Evolutionary conservation across 2,329 filamentous ascomycete genomes (phyloP).

Genomic region (Ceratocystis papillata): DNA sequence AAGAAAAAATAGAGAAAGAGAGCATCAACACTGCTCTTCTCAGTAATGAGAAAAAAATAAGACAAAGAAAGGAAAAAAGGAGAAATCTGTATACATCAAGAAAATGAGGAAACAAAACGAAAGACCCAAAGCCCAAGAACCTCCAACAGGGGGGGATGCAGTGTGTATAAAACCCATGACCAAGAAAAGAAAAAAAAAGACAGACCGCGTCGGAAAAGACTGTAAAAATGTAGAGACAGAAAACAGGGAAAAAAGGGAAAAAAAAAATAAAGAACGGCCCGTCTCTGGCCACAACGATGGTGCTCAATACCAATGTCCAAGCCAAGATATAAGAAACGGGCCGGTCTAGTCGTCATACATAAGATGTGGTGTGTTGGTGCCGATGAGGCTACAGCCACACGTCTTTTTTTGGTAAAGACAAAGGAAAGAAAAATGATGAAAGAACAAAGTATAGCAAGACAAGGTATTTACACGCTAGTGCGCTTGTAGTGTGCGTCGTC

Average conservation of each 20-base stretch:
- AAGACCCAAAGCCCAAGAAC: conserved; percentile 4
- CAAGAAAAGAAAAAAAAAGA: neutral
- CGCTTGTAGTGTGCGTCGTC: conserved; percentile 39
- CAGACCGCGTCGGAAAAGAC: conserved; percentile 10
- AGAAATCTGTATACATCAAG: conserved; percentile 15
- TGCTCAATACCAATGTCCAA: neutral
- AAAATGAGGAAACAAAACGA: conserved; percentile 5
- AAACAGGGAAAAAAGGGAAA: neutral
- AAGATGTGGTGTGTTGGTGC: conserved; percentile 9
- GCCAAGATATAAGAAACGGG: neutral
- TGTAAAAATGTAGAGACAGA: neutral
- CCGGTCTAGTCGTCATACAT: conserved; percentile 10
- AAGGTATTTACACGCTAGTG: conserved; percentile 35
- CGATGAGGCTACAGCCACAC: conserved; percentile 8
- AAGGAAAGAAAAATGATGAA: neutral
- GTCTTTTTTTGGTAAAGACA: conserved; percentile 1
- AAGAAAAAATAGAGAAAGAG: neutral
- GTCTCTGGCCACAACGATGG: neutral
- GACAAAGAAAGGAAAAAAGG: neutral
- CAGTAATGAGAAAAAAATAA: neutral
- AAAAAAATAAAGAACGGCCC: neutral
- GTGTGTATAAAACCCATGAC: conserved; percentile 9
- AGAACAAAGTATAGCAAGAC: neutral
- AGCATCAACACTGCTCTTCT: neutral
- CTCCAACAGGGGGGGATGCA: conserved; percentile 2